phyloP scores from a whole-genome alignment of 306 rosid genomes.

The Glycine latifolia region DNA sequence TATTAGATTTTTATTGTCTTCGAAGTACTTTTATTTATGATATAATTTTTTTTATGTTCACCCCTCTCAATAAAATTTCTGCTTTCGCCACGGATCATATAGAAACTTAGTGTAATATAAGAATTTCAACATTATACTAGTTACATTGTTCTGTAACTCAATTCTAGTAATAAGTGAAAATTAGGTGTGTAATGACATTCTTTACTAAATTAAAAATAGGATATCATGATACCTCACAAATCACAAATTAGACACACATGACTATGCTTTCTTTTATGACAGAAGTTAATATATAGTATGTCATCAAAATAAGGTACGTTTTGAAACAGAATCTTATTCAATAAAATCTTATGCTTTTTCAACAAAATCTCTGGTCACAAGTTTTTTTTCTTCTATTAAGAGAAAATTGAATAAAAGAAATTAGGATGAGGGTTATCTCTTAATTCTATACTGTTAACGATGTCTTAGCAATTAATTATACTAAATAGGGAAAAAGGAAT shows the following conservation, averaged over 20 bases:
- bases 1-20: too few relatives aligned
- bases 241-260: not conserved
- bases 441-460: not conserved
- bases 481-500: not conserved
- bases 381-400: not conserved
- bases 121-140: not conserved
- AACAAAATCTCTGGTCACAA: not conserved
- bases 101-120: not conserved
- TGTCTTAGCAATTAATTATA: too few relatives aligned
- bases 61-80: too few relatives aligned
- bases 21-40: too few relatives aligned
- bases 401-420: not conserved
- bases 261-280: not conserved
- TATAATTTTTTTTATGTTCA: too few relatives aligned
- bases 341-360: not conserved
- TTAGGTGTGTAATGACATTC: not conserved
- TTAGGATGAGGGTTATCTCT: not conserved
- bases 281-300: not conserved
- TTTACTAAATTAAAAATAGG: not conserved
- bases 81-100: too few relatives aligned
- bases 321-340: not conserved
- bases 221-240: not conserved
- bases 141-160: not conserved
- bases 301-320: slow-evolving; percentile 6
- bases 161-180: not conserved